Percentiles rank a stretch among this genome's conserved stretches.
These are phyloP conservation scores for Fraxinus sp. DNA, from an alignment of 305 asterid genomes.

Conservation along the genomic window DNA sequence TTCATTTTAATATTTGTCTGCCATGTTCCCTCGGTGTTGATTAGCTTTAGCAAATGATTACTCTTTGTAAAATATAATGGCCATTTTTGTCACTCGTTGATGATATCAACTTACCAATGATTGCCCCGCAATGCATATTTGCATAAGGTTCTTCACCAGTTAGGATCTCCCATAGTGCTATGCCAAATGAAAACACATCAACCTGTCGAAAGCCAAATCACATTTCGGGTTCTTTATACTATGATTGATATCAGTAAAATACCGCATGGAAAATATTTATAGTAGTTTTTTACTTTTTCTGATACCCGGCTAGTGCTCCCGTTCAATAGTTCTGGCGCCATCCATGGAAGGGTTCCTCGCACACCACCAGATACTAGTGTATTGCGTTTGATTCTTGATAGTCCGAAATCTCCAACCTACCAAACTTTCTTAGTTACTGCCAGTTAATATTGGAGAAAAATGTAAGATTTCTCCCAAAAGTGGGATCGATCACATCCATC, in stretches of 20 bases:
- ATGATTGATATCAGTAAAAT: background rate
- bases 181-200: conserved; percentile 82
- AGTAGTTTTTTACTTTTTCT: conserved; percentile 56
- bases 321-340: conserved; percentile 79
- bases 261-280: background rate
- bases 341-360: conserved; percentile 86
- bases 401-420: conserved; percentile 83
- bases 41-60: conserved; percentile 14
- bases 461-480: conserved; percentile 1
- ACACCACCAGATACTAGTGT: conserved; percentile 83
- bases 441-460: conserved; percentile 3
- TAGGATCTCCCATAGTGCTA: conserved; percentile 74
- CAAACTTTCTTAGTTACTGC: conserved; percentile 25
- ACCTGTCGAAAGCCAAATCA: conserved; percentile 48
- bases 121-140: conserved; percentile 80
- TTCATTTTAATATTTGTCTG: background rate
- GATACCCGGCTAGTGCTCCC: conserved; percentile 66
- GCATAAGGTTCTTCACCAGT: conserved; percentile 81
- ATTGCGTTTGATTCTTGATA: conserved; percentile 68
- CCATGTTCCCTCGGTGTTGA: background rate
- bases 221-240: conserved; percentile 13
- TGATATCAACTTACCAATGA: conserved; percentile 51
- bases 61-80: background rate
- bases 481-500: conserved; percentile 10
- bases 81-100: conserved; percentile 13